These are phyloP conservation scores for Danielia oregonensis DNA, from an alignment of 805 yeast genomes.

Conservation along the genomic window DNA sequence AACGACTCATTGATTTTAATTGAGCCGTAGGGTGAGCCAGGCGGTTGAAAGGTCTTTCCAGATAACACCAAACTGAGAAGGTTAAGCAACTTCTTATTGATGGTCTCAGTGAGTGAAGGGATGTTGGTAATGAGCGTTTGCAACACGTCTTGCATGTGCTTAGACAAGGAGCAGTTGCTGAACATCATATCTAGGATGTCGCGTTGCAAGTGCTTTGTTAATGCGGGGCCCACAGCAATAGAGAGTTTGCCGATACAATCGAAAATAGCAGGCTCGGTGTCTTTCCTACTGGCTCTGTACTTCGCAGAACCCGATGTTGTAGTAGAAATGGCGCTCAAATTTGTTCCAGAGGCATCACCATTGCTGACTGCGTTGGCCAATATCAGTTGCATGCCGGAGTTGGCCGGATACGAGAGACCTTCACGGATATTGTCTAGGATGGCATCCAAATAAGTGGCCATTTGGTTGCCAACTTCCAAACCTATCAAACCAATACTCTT, in stretches of 20 bases:
- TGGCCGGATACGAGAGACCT: conserved; percentile 49
- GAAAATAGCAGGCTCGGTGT: conserved; percentile 80
- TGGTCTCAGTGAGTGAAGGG: conserved; percentile 73
- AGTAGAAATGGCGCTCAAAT: conserved; percentile 22
- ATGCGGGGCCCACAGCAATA: conserved; percentile 85
- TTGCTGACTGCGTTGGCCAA: conserved; percentile 37
- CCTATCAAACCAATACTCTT: conserved; percentile 84
- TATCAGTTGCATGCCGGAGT: conserved; percentile 36
- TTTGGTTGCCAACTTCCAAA: conserved; percentile 71
- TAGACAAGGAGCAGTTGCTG: conserved; percentile 73
- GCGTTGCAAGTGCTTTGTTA: conserved; percentile 81
- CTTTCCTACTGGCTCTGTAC: conserved; percentile 56
- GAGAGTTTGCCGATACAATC: conserved; percentile 87
- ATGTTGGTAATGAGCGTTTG: conserved; percentile 64
- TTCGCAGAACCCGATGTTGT: conserved; percentile 42
- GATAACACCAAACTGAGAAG: conserved; percentile 71
- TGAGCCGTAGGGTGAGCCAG: conserved; percentile 76
- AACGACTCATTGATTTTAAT: conserved; percentile 55
- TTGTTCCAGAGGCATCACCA: conserved; percentile 17
- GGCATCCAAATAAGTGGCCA: conserved; percentile 84
- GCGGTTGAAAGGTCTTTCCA: conserved; percentile 76
- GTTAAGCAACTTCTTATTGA: conserved; percentile 68
- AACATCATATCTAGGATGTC: conserved; percentile 77
- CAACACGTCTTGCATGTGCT: conserved; percentile 74
- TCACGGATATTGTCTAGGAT: conserved; percentile 82